A percentile compares a stretch with the other conserved stretches of the same genome.
Evolutionary conservation across 2,329 filamentous ascomycete genomes (phyloP).

Genomic region (Colletotrichum spaethianum): DNA sequence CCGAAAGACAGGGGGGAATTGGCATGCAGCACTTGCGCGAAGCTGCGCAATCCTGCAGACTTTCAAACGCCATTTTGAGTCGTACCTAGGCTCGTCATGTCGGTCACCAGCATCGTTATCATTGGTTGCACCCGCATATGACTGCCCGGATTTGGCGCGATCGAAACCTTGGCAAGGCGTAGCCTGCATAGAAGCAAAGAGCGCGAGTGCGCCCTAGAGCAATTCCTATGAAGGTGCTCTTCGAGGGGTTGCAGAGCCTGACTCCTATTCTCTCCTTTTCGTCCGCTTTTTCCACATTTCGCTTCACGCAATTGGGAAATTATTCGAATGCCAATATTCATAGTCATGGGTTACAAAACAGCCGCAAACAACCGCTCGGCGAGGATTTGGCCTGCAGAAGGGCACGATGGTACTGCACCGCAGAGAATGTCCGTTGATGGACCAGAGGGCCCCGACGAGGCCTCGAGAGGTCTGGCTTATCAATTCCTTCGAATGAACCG

Average conservation of each 20-base stretch:
- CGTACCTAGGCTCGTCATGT: background rate
- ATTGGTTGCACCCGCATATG: constrained; percentile 13
- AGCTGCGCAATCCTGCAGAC: constrained; percentile 15
- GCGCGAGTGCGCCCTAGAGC: constrained; percentile 31
- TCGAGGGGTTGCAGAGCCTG: constrained; percentile 2
- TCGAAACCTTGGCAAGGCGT: constrained; percentile 15
- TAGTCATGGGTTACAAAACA: constrained; percentile 19
- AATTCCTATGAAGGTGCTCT: background rate
- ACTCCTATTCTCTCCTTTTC: background rate
- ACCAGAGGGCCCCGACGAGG: constrained; percentile 6
- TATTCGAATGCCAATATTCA: background rate
- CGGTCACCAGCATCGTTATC: constrained; percentile 10
- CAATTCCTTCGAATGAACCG: constrained; percentile 28
- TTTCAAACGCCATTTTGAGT: background rate
- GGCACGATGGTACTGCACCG: background rate
- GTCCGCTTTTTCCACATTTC: background rate
- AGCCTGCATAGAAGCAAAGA: constrained; percentile 27
- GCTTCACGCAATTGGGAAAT: constrained; percentile 16
- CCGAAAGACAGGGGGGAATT: background rate
- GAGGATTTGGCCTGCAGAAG: background rate
- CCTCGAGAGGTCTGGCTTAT: constrained; percentile 24
- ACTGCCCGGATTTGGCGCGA: constrained; percentile 7
- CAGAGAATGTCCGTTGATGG: background rate
- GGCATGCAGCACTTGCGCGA: constrained; percentile 20
- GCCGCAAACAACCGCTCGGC: background rate